Evolutionary conservation across 2,329 filamentous ascomycete genomes (phyloP), one percentile per base, ranked within the genome.

Genomic region (Passalora sequoiae): DNA sequence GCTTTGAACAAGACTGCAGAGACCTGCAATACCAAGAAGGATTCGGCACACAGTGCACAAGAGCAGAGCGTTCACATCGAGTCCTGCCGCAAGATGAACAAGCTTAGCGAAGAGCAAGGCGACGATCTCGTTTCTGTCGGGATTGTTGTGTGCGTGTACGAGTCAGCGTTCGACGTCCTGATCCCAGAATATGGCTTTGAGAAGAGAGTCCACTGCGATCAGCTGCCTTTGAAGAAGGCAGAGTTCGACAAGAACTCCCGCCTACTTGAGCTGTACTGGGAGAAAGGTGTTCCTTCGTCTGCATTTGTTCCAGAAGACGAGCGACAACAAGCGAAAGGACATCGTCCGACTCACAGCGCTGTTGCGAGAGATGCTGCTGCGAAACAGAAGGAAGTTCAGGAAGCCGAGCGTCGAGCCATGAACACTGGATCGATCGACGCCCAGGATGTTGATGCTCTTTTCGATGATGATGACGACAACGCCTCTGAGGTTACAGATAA

Each of bases 41-140:
- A 98, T 64, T 97, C 89, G 9, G 89, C 92, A 1, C 91, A 95
- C 70, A 92, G 88, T 60, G 92, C 92, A 10, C 92, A 98, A 66
- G 92, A 98, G 67, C 92, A 98, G 71, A 97, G 92, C 66, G 89
- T 98, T 38, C 92, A 98, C 69, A 96, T 98, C 52, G 92, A 97
- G 65, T 88, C 91, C 4, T 98, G 92, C 74, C 85, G 92, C 57
- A 83, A 81, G 59, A 96, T 98, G 86, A 89, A 97, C 69, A 89
- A 86, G 72, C 86, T 84, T 67, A 82, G 86, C 54, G 83, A 88
- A 63, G 86, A 94, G 57, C 78, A 81, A 56, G 89, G 91, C 52
- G 89, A 88, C 36, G 92, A 98, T 54, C 78, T 98, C 41, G 89
- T 98, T 64, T 89, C 85, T 59, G 91, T 97, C 65, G 92, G 92